Evolutionary conservation across 192 early-diverging fungal genomes (phyloP).

Genomic region (Pecoramyces ruminantium): DNA sequence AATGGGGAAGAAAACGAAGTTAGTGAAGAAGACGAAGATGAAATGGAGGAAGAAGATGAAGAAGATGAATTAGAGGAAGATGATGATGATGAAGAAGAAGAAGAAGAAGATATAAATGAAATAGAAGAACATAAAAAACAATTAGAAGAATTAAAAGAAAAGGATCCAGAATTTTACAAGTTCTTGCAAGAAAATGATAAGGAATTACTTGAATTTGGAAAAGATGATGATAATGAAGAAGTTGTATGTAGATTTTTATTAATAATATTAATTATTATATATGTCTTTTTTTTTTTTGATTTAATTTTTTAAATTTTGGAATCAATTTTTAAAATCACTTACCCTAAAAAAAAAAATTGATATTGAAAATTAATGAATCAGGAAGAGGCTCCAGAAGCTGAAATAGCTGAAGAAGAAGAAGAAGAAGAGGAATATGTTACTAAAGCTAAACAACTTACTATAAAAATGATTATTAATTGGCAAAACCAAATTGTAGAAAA

Average conservation of each 20-base stretch:
- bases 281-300: no score
- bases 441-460: background rate
- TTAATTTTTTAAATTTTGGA: no score
- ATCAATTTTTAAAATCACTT: no score
- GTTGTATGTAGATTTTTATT: background rate
- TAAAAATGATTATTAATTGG: background rate
- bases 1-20: constrained; percentile 15
- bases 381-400: constrained; percentile 5
- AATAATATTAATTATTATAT: no score
- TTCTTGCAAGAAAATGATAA: constrained; percentile 76
- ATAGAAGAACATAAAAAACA: constrained; percentile 57
- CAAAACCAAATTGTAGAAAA: constrained; percentile 10
- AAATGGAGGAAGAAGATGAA: constrained; percentile 26
- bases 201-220: constrained; percentile 55
- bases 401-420: constrained; percentile 4
- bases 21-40: constrained; percentile 27
- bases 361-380: no score
- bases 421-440: constrained; percentile 19
- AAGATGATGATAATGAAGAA: constrained; percentile 21
- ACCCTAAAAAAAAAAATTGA: no score
- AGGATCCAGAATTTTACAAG: constrained; percentile 85
- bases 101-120: constrained; percentile 7
- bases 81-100: background rate
- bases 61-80: constrained; percentile 27
- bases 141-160: constrained; percentile 64